Percentiles rank a stretch among this genome's conserved stretches.
phyloP scores from a whole-genome alignment of 495 filamentous ascomycete species.

The Echria macrotheca region DNA sequence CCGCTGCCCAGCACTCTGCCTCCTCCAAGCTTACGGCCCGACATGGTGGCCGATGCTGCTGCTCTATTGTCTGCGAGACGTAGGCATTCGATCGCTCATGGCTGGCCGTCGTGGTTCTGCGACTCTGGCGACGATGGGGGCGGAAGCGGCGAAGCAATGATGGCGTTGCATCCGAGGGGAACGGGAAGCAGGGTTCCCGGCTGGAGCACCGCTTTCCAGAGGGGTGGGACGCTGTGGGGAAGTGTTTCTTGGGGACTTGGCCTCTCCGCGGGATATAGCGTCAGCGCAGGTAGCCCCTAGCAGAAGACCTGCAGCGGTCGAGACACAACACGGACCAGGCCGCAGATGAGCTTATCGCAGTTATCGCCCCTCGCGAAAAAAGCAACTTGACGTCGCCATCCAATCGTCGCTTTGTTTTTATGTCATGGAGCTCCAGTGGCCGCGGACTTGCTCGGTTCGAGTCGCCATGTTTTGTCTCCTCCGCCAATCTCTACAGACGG shows the following conservation, averaged over 20 bases:
- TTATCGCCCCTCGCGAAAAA: constrained; percentile 14
- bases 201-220: constrained; percentile 1
- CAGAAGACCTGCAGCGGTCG: too few species aligned
- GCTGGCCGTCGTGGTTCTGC: too few species aligned
- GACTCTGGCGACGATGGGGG: background rate
- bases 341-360: constrained; percentile 11
- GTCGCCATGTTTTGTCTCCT: constrained; percentile 2
- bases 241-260: background rate
- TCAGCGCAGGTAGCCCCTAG: background rate
- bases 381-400: constrained; percentile 13
- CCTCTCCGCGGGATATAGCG: background rate
- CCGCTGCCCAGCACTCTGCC: constrained; percentile 83
- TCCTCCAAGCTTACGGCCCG: constrained; percentile 77
- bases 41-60: constrained; percentile 63
- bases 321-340: too few species aligned
- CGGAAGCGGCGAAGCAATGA: background rate
- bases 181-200: background rate
- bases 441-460: background rate
- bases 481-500: background rate
- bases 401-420: constrained; percentile 16
- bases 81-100: too few species aligned
- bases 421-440: constrained; percentile 7
- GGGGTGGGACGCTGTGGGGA: constrained; percentile 2
- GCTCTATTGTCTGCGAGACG: too few species aligned
- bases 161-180: background rate